phyloP scores from a whole-genome alignment of 148 eudicot species.

The Talinum fruticosum region DNA sequence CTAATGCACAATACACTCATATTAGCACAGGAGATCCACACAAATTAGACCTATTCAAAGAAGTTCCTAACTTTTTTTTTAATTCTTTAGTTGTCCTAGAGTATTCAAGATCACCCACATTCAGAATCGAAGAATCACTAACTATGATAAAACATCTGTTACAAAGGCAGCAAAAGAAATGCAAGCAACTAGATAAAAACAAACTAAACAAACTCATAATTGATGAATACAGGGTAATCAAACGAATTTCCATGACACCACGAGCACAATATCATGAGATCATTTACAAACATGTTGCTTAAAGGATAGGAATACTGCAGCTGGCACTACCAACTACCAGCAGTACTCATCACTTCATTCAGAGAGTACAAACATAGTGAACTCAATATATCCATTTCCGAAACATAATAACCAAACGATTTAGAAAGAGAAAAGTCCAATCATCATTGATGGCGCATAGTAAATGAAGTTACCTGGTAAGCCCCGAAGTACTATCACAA shows the following conservation, averaged over 20 bases:
- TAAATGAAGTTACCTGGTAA: conserved; percentile 65
- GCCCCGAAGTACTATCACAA: conserved; percentile 89
- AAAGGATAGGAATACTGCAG: not conserved
- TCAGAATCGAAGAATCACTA: no score
- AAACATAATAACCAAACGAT: not conserved
- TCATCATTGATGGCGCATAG: not conserved
- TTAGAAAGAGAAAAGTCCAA: no score
- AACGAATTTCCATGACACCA: not conserved
- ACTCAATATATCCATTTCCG: not conserved
- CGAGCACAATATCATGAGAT: not conserved
- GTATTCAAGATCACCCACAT: no score
- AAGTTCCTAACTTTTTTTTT: no score
- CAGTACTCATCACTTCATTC: not conserved
- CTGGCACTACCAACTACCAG: not conserved
- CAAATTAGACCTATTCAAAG: no score
- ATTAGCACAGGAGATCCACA: no score
- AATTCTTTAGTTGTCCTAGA: no score
- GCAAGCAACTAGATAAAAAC: no score
- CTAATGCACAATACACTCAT: no score
- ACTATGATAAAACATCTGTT: no score
- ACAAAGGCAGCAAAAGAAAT: no score
- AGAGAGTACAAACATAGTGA: not conserved
- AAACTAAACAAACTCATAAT: no score
- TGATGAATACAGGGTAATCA: not conserved
- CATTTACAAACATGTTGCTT: not conserved